Evolutionary conservation across 2,329 filamentous ascomycete species (phyloP).

Genomic region (Xylariaceae sp.): DNA sequence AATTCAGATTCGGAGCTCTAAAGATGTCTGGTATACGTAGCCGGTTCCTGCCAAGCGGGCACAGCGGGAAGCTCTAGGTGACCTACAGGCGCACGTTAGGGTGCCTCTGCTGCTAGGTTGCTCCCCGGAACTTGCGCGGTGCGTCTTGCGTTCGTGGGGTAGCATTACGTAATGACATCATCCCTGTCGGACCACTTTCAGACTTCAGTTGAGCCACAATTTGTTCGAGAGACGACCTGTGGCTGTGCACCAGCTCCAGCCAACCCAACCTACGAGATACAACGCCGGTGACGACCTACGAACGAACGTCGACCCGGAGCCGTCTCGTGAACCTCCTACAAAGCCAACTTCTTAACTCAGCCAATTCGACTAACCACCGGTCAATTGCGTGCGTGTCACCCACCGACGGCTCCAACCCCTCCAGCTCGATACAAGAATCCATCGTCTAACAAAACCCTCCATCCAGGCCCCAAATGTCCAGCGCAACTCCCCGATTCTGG

Average conservation of each 20-base stretch:
- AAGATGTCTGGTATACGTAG: slow-evolving; percentile 30
- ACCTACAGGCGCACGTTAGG: background rate
- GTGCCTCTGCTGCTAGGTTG: background rate
- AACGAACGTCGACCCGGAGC: background rate
- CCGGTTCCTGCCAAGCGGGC: slow-evolving; percentile 30
- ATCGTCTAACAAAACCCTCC: background rate
- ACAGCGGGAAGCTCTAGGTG: background rate
- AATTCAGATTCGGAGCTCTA: no score
- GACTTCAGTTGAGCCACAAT: background rate
- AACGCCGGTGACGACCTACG: background rate
- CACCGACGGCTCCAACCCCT: background rate
- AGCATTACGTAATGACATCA: background rate
- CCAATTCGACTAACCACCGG: slow-evolving; percentile 18
- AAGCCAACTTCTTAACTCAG: slow-evolving; percentile 1
- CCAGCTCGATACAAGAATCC: no score
- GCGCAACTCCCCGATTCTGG: slow-evolving; percentile 71
- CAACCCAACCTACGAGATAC: slow-evolving; percentile 1
- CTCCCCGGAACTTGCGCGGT: no score
- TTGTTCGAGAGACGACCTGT: background rate
- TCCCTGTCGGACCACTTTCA: background rate
- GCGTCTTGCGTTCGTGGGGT: background rate
- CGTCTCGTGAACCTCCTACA: background rate
- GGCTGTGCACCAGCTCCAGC: slow-evolving; percentile 6
- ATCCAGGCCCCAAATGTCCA: slow-evolving; percentile 47
- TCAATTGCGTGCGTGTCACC: slow-evolving; percentile 35